These are phyloP conservation scores for Nemania abortiva DNA, from an alignment of 2,329 filamentous ascomycete genomes.

Conservation along the genomic window DNA sequence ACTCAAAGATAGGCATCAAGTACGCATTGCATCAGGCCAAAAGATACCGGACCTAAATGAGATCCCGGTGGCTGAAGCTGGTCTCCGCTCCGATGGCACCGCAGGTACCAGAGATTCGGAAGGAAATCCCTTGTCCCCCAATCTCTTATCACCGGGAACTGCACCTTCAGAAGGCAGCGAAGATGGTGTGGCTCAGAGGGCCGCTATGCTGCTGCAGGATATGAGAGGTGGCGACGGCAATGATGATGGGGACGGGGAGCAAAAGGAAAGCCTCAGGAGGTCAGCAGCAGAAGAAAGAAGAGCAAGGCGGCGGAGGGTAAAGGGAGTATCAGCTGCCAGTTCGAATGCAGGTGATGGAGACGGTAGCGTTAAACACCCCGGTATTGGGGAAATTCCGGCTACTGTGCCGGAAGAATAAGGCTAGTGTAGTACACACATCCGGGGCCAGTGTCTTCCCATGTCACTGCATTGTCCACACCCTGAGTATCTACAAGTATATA, in stretches of 20 bases:
- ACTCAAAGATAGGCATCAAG: constrained; percentile 90
- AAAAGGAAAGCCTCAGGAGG: constrained; percentile 72
- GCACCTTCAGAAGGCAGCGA: constrained; percentile 55
- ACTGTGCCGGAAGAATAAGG: constrained; percentile 42
- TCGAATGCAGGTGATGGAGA: constrained; percentile 43
- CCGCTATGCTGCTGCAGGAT: constrained; percentile 84
- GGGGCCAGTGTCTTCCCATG: constrained; percentile 2
- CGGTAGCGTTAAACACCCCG: constrained; percentile 41
- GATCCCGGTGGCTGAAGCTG: constrained; percentile 66
- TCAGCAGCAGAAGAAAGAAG: constrained; percentile 56
- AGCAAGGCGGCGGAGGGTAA: constrained; percentile 50
- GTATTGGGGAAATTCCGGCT: constrained; percentile 43
- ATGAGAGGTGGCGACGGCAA: constrained; percentile 76
- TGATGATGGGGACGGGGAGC: constrained; percentile 65
- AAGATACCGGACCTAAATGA: constrained; percentile 82
- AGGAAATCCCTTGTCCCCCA: constrained; percentile 65
- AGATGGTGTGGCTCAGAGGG: constrained; percentile 86
- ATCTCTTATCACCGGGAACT: constrained; percentile 56
- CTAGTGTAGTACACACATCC: not conserved
- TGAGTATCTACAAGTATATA: constrained; percentile 40
- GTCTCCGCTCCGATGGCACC: constrained; percentile 52
- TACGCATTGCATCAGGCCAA: constrained; percentile 89
- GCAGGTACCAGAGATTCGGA: constrained; percentile 61
- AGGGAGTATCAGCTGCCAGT: constrained; percentile 46
- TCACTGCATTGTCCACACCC: constrained; percentile 22